Base-by-base conservation (phyloP, 2,329 filamentous ascomycete species). In the Fonsecaea monophora region DNA sequence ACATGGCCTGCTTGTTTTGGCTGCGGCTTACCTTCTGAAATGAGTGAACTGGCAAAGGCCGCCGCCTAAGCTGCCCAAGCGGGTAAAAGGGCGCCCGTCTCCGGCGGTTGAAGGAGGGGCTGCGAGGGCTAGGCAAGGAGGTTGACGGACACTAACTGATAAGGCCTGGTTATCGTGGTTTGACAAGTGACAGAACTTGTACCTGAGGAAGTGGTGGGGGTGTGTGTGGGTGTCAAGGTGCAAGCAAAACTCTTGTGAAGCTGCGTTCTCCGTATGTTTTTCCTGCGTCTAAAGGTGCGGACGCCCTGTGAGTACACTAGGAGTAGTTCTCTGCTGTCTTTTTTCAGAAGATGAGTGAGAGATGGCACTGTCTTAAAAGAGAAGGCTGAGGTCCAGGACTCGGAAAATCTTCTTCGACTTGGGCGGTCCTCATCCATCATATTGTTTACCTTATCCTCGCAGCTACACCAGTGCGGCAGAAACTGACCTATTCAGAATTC, bases 271-370 rank as follows among this genome's bases (percentile, higher is more conserved):
- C 45, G 45, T 50, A 30, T 30, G 6, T 50, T 12, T 50, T 25
- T 30, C 21, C 21, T 15, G 15, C 21, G 10, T 35, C 34, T 40
- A 18, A 58, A 42, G 4, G 53, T 61, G 2, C 38, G 37, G 59
- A 61, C 59, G 59, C 59, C 59, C 59, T 61, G 34, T 53, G 58
- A 61, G 59, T 30, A 15, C 12, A n/a, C 45, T 58, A 58, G 42
- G n/a, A 13, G 15, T 61, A 32, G 34, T 12, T 37, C n/a, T 48
- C 10, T 48, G 42, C 10, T 7, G 42, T 40, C 25, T 15, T 12
- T 40, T 37, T 15, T 30, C 32, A 7, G 35, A 50, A 9, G 38
- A 30, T 21, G 13, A 3, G 15, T 21, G 45, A 32, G 13, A 53
- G 34, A 54, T 12, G 37, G 2, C 35, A 42, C 12, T 53, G n/a